These are phyloP conservation scores for Aspergillus intermedius DNA, from an alignment of 2,329 filamentous ascomycete genomes.

Conservation along the genomic window DNA sequence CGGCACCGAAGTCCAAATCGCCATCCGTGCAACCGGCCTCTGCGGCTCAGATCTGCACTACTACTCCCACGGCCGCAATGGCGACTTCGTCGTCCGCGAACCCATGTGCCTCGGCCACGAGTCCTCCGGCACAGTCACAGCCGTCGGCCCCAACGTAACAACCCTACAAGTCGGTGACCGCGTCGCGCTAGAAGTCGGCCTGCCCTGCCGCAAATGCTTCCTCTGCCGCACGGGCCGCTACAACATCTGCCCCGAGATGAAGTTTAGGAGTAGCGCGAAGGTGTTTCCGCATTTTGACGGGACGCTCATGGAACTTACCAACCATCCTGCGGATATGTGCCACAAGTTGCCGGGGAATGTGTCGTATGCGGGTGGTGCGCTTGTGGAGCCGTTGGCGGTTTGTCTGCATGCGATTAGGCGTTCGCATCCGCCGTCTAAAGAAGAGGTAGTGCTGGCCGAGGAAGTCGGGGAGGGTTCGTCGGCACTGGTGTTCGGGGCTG, in stretches of 20 bases:
- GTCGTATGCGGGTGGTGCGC: conserved; percentile 50
- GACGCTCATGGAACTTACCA: conserved; percentile 57
- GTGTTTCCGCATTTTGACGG: conserved; percentile 57
- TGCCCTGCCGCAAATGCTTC: conserved; percentile 64
- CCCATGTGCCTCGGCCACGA: conserved; percentile 76
- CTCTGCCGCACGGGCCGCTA: conserved; percentile 53
- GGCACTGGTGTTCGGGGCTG: conserved; percentile 55
- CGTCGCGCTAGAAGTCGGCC: conserved; percentile 86
- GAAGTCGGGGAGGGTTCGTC: conserved; percentile 37
- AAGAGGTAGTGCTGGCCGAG: conserved; percentile 33
- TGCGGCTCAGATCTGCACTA: conserved; percentile 74
- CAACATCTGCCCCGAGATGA: conserved; percentile 56
- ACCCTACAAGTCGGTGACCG: conserved; percentile 67
- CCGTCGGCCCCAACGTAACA: conserved; percentile 58
- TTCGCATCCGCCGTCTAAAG: conserved; percentile 41
- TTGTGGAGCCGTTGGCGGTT: conserved; percentile 56
- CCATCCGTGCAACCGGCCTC: conserved; percentile 60
- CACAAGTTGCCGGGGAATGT: conserved; percentile 51
- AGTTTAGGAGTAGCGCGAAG: conserved; percentile 55
- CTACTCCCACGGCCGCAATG: conserved; percentile 80
- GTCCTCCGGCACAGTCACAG: conserved; percentile 71
- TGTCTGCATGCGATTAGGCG: conserved; percentile 54
- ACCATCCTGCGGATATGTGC: conserved; percentile 56
- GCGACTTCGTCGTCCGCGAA: conserved; percentile 72
- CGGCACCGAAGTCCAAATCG: conserved; percentile 55